Base-by-base conservation (phyloP, 495 filamentous ascomycete species). In the Aspergillus avenaceus region DNA sequence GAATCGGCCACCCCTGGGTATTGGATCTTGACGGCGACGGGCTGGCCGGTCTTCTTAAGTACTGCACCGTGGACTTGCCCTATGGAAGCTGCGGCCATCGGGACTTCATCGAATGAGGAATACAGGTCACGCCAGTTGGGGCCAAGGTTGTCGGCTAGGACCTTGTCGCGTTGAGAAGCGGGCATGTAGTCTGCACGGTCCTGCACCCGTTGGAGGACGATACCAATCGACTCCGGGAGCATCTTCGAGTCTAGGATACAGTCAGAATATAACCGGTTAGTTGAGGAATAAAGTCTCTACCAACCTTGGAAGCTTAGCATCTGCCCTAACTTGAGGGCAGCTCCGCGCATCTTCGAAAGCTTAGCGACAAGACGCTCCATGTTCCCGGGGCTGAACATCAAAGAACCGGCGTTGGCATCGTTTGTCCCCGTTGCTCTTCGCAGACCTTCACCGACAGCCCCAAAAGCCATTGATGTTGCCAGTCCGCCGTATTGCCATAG, bases 141-240 rank as follows among this genome's bases (percentile, higher is more conserved):
- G 5, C 95, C 95, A 3, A 98, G 81, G 60, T 91, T 95, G 5
- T 76, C 70, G 0, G 74, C 58, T 0, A 98, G 73, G 8, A 97
- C 93, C 49, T 84, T 80, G 63, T 98, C 82, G 6, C 92, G 87
- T 63, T 98, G 93, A 50, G 83, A 92, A 21, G 86, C 79, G 1
- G 93, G 93, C 93, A 98, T 98, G 71, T 97, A 98, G 65, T 98
- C 93, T 19, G 93, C 93, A 41, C 88, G 87, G 67, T 98, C 95
- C 64, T 98, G 93, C 0, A 98, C 95, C 1, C 93, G 84, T 60
- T 93, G 88, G 14, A 98, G 76, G 25, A 98, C 88, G 56, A 90
- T 79, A 45, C 90, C 84, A 24, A 98, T 88, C 0, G 87, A 80
- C 2, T 78, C 81, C 4, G 93, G 93, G 0, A 98, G 80, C 85